Base-by-base conservation (phyloP, 345 rosid genomes). In the Eutrema japonicum region DNA sequence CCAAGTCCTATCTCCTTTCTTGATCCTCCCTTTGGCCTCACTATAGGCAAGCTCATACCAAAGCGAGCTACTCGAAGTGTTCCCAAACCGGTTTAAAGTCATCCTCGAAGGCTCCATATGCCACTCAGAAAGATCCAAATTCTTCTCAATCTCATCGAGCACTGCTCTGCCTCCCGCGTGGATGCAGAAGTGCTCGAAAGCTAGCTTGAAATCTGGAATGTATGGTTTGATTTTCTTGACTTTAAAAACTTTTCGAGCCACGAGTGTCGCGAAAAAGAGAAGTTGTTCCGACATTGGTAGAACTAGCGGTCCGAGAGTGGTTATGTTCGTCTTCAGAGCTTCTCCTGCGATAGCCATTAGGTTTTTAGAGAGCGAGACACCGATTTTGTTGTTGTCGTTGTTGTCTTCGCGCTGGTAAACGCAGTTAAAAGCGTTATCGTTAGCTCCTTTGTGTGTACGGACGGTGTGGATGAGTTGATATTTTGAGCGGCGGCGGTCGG, bases 91-190 rank as follows among this genome's bases (percentile, higher is more conserved):
- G 70, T 85, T 80, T 10, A 90, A 81, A 16, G 93, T 85, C 96
- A 90, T 90, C 73, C 87, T 80, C 4, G 93, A 86, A 8, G 96
- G 96, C 73, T 90, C 96, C 86, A 84, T 82, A 66, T 85, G 89
- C 91, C 89, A 79, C 5, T 88, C 80, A 1, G 79, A 74, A 0
- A 90, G 87, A 14, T 79, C 72, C 18, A 90, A 72, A 41, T 82
- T 88, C 82, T 86, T 88, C 72, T 90, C 84, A 3, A 90, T 40
- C 79, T 90, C 90, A 61, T 88, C 91, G 5, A 89, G 61, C 74
- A 88, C 89, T 0, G 85, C 88, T 80, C 85, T 78, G 3, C 92
- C 92, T 58, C 92, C 88, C 12, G 88, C 84, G 16, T 89, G 91
- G 57, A 89, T 85, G 65, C 93, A 90, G 42, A 88, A 88, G 27